A percentile compares a stretch with the other conserved stretches of the same genome.
Conservation (phyloP, 129 eudicot species). For the Erigeron canadensis region DNA sequence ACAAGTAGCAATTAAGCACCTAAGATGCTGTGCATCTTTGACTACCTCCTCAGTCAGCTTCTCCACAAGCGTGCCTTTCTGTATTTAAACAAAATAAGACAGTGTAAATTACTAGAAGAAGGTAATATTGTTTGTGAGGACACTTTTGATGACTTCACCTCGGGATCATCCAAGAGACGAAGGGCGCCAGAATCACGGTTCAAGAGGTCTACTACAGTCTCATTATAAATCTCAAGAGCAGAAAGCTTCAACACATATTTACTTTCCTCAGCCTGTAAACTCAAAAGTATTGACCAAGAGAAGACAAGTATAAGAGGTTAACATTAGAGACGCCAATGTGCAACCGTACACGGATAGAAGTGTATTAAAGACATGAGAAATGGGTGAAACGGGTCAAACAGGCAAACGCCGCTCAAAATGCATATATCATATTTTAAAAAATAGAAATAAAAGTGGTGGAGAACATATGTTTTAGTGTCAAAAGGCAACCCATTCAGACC, state of each 20-base stretch:
- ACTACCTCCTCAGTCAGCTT: slow-evolving; percentile 81
- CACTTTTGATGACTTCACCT: slow-evolving; percentile 38
- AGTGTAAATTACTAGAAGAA: background rate
- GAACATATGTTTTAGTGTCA: background rate
- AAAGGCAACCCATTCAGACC: no score
- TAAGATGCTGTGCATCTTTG: slow-evolving; percentile 66
- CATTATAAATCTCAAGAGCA: slow-evolving; percentile 92
- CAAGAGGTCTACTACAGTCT: slow-evolving; percentile 82
- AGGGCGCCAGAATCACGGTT: slow-evolving; percentile 82
- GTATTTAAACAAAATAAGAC: slow-evolving; percentile 36
- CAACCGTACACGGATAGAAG: no score
- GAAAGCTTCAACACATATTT: slow-evolving; percentile 70
- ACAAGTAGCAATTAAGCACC: slow-evolving; percentile 73
- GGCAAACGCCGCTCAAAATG: no score
- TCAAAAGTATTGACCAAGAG: background rate
- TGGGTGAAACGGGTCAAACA: no score
- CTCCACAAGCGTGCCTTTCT: slow-evolving; percentile 94
- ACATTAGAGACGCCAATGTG: background rate
- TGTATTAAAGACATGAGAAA: no score
- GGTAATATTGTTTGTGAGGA: background rate
- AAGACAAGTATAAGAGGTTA: background rate
- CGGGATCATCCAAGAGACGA: slow-evolving; percentile 97
- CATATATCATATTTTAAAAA: background rate
- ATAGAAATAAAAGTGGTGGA: background rate
- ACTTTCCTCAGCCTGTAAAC: slow-evolving; percentile 62